A percentile compares a stretch with the other conserved stretches of the same genome.
phyloP scores from a whole-genome alignment of 257 asterid genomes.

The Ocimum tenuiflorum region DNA sequence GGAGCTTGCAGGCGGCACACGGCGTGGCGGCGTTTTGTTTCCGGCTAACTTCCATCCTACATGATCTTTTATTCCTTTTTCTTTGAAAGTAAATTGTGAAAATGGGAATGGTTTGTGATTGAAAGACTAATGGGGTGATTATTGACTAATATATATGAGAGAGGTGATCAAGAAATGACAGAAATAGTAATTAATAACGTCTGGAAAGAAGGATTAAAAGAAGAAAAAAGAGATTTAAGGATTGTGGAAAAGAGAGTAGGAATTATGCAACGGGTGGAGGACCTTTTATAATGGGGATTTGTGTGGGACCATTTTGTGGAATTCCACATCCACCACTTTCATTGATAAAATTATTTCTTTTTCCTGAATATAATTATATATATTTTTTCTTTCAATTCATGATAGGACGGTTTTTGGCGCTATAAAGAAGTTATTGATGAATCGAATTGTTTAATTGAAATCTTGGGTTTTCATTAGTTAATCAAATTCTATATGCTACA shows the following conservation, averaged over 20 bases:
- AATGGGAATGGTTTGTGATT: not conserved
- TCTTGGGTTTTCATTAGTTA: not conserved
- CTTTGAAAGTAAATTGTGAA: not conserved
- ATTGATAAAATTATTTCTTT: not conserved
- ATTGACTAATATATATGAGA: not conserved
- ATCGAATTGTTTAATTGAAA: not conserved
- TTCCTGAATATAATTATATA: not conserved
- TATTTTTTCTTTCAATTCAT: not conserved
- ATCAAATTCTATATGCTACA: not conserved
- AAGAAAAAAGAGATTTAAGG: not conserved
- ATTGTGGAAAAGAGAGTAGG: constrained; percentile 12
- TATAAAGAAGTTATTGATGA: not conserved
- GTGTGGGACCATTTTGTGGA: constrained; percentile 5
- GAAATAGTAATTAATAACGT: not conserved
- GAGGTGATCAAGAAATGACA: not conserved
- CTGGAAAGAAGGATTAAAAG: not conserved
- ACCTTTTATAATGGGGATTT: constrained; percentile 16
- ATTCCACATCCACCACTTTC: constrained; percentile 8
- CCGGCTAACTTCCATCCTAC: constrained; percentile 24
- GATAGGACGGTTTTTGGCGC: constrained; percentile 11
- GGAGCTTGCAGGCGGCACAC: constrained; percentile 82
- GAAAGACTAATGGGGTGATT: not conserved
- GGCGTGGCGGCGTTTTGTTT: constrained; percentile 54
- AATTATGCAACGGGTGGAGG: not conserved
- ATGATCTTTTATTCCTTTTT: not conserved